Base-by-base conservation (phyloP, 345 rosid genomes). In the Corchorus olitorius region DNA sequence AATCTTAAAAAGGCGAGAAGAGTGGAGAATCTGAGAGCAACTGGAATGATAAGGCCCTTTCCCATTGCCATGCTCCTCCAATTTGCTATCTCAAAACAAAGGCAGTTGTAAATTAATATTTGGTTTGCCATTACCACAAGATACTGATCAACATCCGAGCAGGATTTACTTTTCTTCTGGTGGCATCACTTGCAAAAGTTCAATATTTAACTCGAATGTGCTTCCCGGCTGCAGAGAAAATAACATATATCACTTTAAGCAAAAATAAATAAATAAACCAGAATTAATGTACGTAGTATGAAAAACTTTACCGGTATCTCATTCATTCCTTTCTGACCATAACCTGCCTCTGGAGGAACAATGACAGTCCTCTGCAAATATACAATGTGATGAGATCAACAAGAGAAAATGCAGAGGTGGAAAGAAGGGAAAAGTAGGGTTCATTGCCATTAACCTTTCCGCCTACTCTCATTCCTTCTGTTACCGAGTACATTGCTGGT, bases 401-500 rank as follows among this genome's bases (percentile, higher is more conserved):
- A 22, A 5, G 7, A 12, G 34, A 2, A 55, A 55, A 7, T 8
- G 2, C 60, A 7, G 60, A 19, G 27, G 19, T 19, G 43, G 43
- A 49, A 41, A 27, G 34, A 9, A 14, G 37, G 15, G 20, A 43
- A 19, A 22, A 49, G 17, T 20, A 50, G 72, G 14, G 33, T 50
- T 15, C 20, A 27, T 27, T 27, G 27, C 27, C 27, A 33, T 27
- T 49, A 50, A 94, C 97, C 99, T 93, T 90, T 72, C 97, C 98
- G 52, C 99, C 98, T 0, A 91, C 89, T 88, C 82, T 91, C 99
- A 93, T 94, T 75, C 97, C 97, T 82, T 94, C 85, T 2, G 85
- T 87, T 19, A 89, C 82, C 14, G 79, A 83, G 83, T 94, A 94
- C 98, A 93, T 83, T 12, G 97, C 97, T 0, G 92, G 86, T n/a